Conservation (phyloP, 371 early-diverging fungal genomes). For the Choanephora cucurbitarum region DNA sequence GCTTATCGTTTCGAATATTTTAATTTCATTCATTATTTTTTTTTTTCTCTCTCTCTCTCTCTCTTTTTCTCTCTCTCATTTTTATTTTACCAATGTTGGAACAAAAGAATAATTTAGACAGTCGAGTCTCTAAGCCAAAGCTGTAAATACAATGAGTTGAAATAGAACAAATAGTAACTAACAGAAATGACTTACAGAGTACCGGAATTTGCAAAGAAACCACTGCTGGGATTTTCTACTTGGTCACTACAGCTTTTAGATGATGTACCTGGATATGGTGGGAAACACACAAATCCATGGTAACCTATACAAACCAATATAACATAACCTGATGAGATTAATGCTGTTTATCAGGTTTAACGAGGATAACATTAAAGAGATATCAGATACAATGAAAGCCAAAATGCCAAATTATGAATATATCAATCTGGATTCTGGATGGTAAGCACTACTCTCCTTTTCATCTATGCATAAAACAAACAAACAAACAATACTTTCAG, state of each 20-base stretch:
- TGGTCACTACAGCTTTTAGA: constrained; percentile 51
- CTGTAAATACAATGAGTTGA: background rate
- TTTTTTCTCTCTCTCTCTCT: background rate
- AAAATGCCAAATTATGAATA: constrained; percentile 47
- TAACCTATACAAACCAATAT: too few species aligned
- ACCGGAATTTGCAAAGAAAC: constrained; percentile 36
- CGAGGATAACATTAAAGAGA: constrained; percentile 30
- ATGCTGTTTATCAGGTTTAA: constrained; percentile 47
- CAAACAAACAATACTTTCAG: too few species aligned
- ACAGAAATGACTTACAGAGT: constrained; percentile 5
- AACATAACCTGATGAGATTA: too few species aligned
- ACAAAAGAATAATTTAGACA: background rate
- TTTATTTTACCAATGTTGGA: background rate
- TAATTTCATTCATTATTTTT: background rate
- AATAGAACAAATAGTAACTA: background rate
- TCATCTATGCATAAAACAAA: too few species aligned
- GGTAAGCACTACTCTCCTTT: too few species aligned
- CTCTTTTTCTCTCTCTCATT: background rate
- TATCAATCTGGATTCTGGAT: constrained; percentile 52
- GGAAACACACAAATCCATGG: constrained; percentile 27
- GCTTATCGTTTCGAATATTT: too few species aligned
- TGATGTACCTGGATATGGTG: constrained; percentile 48
- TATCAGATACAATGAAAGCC: constrained; percentile 40
- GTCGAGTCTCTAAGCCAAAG: background rate
- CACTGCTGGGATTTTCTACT: constrained; percentile 47